Evolutionary conservation across 2,329 filamentous ascomycete species (phyloP), one percentile per base, ranked within the genome.

Genomic region (Aspergillus sp.): DNA sequence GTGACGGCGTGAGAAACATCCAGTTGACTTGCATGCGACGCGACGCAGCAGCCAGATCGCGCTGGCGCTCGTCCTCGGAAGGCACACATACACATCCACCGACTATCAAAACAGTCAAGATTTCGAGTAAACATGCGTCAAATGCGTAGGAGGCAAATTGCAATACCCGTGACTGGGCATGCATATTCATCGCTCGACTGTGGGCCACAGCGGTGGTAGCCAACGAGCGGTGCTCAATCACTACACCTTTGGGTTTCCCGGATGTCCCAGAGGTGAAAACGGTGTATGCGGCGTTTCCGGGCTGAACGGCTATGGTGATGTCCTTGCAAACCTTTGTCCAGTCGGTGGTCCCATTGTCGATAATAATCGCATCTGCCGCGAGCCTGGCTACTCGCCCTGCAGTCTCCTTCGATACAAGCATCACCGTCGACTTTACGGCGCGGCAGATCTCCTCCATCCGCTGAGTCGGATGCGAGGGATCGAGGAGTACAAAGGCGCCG

Each of bases 221-320:
- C 1, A 86, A 75, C 0, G 84, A 80, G 0, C 74, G 73, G 62
- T 89, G 86, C 2, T 81, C 82, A 59, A 87, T 85, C 29, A 85
- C 80, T 20, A 86, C 79, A 2, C 85, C 85, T 59, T 83, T 83
- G 0, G 82, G 81, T 45, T 77, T 77, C 51, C 79, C 79, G 1
- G 81, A 80, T 1, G 81, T 81, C 0, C 81, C 81, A 3, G 80
- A 80, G 2, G 80, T 81, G 60, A 87, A 84, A 7, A 88, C 77
- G 1, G 85, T 77, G 67, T 85, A 88, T 12, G 56, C 52, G 6
- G 53, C 52, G 49, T 55, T 57, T 14, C 31, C 16, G 29, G 54
- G 54, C 26, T 29, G 2, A 4, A 29, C 6, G 4, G 26, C 1
- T 29, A 4, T 9, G 26, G 6, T 7, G 26, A 29, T 29, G 7